A percentile compares a stretch with the other conserved stretches of the same genome.
These are phyloP conservation scores for Citrus inodora DNA, from an alignment of 345 rosid species.

Conservation along the genomic window DNA sequence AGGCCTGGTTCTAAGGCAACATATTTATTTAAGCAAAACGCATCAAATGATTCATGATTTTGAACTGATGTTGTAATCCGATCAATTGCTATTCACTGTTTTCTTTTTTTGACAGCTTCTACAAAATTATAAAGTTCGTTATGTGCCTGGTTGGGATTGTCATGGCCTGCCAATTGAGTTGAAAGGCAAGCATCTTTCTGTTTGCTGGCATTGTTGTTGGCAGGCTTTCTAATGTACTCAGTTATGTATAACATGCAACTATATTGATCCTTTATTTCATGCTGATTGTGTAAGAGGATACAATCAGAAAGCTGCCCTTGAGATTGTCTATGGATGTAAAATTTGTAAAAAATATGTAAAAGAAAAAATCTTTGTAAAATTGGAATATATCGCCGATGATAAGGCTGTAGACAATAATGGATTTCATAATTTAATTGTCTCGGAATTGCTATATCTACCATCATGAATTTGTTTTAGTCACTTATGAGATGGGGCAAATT, in stretches of 20 bases:
- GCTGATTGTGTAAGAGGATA: not conserved
- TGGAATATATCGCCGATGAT: not conserved
- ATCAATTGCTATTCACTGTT: slow-evolving; percentile 7
- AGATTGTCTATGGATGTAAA: not conserved
- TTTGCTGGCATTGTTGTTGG: slow-evolving; percentile 7
- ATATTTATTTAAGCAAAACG: too few relatives aligned
- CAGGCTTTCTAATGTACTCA: not conserved
- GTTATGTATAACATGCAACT: not conserved
- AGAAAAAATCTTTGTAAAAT: not conserved
- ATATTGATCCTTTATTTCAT: not conserved
- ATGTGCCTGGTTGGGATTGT: slow-evolving; percentile 97
- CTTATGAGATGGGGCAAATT: not conserved
- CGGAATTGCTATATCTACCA: not conserved
- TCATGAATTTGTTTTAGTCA: not conserved
- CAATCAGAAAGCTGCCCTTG: not conserved
- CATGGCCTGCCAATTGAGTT: slow-evolving; percentile 97
- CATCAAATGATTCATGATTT: not conserved
- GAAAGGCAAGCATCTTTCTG: slow-evolving; percentile 63
- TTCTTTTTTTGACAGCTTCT: slow-evolving; percentile 56
- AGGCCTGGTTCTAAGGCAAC: not conserved
- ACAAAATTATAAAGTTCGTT: slow-evolving; percentile 79
- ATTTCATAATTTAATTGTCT: not conserved
- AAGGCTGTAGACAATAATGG: not conserved
- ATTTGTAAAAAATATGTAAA: not conserved
- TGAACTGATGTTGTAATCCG: not conserved